phyloP scores from a whole-genome alignment of 2,329 filamentous ascomycete species.

The Parafenestella ontariensis region DNA sequence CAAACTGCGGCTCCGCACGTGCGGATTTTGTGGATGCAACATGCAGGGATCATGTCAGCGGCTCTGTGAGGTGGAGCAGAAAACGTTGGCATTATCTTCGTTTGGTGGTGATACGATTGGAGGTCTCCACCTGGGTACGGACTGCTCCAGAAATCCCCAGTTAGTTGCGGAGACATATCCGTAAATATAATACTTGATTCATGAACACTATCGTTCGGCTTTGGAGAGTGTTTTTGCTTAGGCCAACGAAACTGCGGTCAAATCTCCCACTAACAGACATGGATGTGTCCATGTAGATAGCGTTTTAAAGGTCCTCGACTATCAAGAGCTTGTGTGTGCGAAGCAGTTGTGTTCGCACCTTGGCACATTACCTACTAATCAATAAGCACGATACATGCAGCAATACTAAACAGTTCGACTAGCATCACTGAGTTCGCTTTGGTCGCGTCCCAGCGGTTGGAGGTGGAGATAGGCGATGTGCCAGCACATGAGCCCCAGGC shows the following conservation, averaged over 20 bases:
- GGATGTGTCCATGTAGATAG: too few relatives aligned
- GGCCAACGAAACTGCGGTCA: too few relatives aligned
- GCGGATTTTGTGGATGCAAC: neutral
- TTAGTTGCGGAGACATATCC: too few relatives aligned
- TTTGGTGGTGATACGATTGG: neutral
- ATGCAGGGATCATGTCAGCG: neutral
- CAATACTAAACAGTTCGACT: too few relatives aligned
- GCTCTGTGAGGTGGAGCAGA: neutral
- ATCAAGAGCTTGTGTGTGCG: neutral
- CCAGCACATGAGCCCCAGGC: neutral
- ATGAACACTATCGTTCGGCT: too few relatives aligned
- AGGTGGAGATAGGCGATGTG: too few relatives aligned
- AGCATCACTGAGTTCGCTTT: too few relatives aligned
- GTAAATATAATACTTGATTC: too few relatives aligned
- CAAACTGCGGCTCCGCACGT: neutral
- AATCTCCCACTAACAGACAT: too few relatives aligned
- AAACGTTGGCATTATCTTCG: neutral
- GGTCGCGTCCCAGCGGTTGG: too few relatives aligned
- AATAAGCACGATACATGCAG: neutral
- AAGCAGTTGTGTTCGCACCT: neutral
- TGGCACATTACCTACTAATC: neutral
- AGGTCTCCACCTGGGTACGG: neutral
- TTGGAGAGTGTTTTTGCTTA: too few relatives aligned
- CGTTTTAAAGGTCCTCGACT: neutral
- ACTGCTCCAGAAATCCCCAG: neutral